Percentiles rank a stretch among this genome's conserved stretches.
These are phyloP conservation scores for Yamadazyma sp. DNA, from an alignment of 1,139 yeast genomes.

Conservation along the genomic window DNA sequence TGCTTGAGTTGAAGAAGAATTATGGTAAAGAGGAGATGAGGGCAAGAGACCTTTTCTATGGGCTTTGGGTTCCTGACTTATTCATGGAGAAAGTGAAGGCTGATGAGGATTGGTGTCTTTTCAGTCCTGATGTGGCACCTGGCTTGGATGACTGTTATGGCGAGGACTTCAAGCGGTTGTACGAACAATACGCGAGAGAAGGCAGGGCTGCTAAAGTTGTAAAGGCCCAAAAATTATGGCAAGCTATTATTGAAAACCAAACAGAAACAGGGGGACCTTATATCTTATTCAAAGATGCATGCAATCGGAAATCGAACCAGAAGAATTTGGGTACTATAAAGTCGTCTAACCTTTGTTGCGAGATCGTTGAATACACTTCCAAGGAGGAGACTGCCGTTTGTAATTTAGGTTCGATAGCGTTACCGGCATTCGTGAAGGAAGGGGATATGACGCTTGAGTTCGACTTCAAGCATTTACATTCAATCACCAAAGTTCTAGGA, in stretches of 20 bases:
- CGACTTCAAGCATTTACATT: constrained; percentile 70
- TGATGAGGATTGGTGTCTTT: constrained; percentile 52
- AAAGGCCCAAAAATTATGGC: constrained; percentile 56
- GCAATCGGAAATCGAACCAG: constrained; percentile 55
- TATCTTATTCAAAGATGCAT: constrained; percentile 57
- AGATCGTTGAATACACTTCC: constrained; percentile 55
- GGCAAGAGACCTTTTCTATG: constrained; percentile 58
- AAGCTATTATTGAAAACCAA: constrained; percentile 53
- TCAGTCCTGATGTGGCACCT: constrained; percentile 54
- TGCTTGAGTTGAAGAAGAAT: constrained; percentile 52
- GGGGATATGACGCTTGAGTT: constrained; percentile 48
- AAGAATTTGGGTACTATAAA: constrained; percentile 55
- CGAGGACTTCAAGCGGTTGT: constrained; percentile 45
- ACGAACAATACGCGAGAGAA: constrained; percentile 46
- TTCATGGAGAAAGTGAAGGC: constrained; percentile 56
- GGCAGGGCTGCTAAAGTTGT: constrained; percentile 36
- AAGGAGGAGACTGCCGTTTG: constrained; percentile 59
- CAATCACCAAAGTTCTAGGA: constrained; percentile 70
- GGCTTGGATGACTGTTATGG: constrained; percentile 54
- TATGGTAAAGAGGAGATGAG: constrained; percentile 59
- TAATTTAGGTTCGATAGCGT: constrained; percentile 53
- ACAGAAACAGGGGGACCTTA: constrained; percentile 63
- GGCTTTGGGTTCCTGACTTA: constrained; percentile 60
- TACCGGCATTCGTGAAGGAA: constrained; percentile 41
- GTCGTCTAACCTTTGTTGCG: constrained; percentile 60